Conservation (phyloP, 441 rosid genomes). For the Adansonia rubrostipa region DNA sequence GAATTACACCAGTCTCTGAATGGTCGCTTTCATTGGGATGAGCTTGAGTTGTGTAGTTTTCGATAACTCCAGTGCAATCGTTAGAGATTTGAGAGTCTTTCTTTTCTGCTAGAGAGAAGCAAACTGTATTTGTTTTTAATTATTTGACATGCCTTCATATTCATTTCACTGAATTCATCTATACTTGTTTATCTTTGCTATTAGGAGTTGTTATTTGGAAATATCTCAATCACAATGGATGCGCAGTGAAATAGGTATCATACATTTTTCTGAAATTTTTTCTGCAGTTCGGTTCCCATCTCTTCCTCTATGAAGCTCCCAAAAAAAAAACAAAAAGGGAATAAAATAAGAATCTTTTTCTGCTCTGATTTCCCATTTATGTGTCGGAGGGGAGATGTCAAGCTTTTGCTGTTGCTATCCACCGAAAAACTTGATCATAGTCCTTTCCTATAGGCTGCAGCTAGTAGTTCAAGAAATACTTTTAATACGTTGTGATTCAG, state of each 20-base stretch:
- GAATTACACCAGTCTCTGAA: slow-evolving; percentile 34
- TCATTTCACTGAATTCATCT: not conserved
- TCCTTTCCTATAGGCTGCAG: not conserved
- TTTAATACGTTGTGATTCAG: not conserved
- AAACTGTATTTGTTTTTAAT: slow-evolving; percentile 32
- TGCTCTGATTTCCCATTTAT: not conserved
- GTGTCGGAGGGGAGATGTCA: not conserved
- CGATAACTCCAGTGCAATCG: slow-evolving; percentile 4
- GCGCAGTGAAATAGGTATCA: slow-evolving; percentile 3
- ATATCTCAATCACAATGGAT: slow-evolving; percentile 2
- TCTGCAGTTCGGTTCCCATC: not conserved
- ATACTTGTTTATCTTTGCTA: slow-evolving; percentile 5
- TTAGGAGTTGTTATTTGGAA: slow-evolving; percentile 21
- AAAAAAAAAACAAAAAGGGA: not conserved
- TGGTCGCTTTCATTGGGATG: slow-evolving; percentile 31
- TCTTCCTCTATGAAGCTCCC: not conserved
- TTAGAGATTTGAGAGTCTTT: slow-evolving; percentile 26
- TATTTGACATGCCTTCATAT: slow-evolving; percentile 18
- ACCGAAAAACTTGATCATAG: not conserved
- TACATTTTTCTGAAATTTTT: not conserved
- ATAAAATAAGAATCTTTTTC: not conserved
- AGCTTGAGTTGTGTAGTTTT: slow-evolving; percentile 15
- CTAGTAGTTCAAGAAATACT: not conserved
- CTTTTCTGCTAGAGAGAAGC: slow-evolving; percentile 28
- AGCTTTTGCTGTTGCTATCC: not conserved